A percentile compares a stretch with the other conserved stretches of the same genome.
phyloP scores from a whole-genome alignment of 2,329 filamentous ascomycete genomes.

The Fusarium brevicatenulatum region DNA sequence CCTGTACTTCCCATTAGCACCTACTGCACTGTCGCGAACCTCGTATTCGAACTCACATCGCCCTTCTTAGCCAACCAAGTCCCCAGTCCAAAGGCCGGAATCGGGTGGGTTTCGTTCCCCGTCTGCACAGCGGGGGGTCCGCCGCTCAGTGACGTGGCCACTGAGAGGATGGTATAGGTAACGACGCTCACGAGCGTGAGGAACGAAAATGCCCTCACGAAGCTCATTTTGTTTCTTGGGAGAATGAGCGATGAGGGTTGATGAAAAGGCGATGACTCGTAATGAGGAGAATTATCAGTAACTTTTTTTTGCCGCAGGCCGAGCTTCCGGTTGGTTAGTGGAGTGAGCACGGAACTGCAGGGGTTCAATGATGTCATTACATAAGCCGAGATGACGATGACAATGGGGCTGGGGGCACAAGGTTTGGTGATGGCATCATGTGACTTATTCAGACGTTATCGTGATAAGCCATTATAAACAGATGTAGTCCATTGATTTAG shows the following conservation, averaged over 20 bases:
- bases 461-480: rapidly evolving
- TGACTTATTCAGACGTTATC: neutral
- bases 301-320: slow-evolving; percentile 9
- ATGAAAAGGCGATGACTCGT: neutral
- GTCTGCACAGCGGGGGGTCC: neutral
- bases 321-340: slow-evolving; percentile 14
- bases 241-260: neutral
- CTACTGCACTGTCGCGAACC: rapidly evolving
- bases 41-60: neutral
- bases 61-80: slow-evolving; percentile 48
- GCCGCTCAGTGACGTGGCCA: slow-evolving; percentile 16
- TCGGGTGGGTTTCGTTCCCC: slow-evolving; percentile 23
- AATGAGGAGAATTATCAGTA: slow-evolving; percentile 3
- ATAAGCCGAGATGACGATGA: slow-evolving; percentile 19
- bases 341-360: slow-evolving; percentile 8
- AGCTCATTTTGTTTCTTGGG: slow-evolving; percentile 9
- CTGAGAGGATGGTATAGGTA: slow-evolving; percentile 14
- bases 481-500: neutral
- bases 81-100: slow-evolving; percentile 47
- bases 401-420: neutral
- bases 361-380: slow-evolving; percentile 32
- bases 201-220: slow-evolving; percentile 23
- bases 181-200: slow-evolving; percentile 18
- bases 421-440: neutral
- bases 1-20: neutral